These are phyloP conservation scores for Phalaenopsis aphrodite DNA, from an alignment of 106 monocot species.

Conservation along the genomic window DNA sequence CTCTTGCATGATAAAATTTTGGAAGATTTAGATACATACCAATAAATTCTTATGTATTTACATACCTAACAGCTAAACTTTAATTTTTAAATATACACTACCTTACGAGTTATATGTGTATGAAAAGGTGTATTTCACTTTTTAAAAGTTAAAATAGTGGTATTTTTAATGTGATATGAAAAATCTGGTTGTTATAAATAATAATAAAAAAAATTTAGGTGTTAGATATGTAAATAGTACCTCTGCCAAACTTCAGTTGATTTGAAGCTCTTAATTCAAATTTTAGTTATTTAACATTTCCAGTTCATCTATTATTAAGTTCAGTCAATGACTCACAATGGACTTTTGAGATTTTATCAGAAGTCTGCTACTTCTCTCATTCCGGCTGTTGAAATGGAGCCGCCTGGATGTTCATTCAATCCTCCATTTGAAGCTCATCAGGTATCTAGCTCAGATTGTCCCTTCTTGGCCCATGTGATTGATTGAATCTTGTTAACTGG, in stretches of 20 bases:
- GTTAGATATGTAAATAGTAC: too few relatives aligned
- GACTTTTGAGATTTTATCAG: slow-evolving; percentile 24
- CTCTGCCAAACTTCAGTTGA: too few relatives aligned
- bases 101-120: too few relatives aligned
- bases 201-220: too few relatives aligned
- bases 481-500: background rate
- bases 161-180: too few relatives aligned
- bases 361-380: slow-evolving; percentile 34
- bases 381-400: slow-evolving; percentile 93
- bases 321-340: background rate
- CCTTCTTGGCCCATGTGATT: background rate
- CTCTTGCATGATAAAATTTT: background rate
- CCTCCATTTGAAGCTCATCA: slow-evolving; percentile 98
- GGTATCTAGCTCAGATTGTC: slow-evolving; percentile 22
- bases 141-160: too few relatives aligned
- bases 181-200: too few relatives aligned
- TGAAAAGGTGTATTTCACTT: too few relatives aligned
- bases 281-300: background rate
- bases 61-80: too few relatives aligned
- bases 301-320: background rate
- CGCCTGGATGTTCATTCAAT: slow-evolving; percentile 89
- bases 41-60: too few relatives aligned
- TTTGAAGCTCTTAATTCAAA: background rate
- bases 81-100: too few relatives aligned
- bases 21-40: too few relatives aligned